A percentile compares a stretch with the other conserved stretches of the same genome.
Evolutionary conservation across 2,329 filamentous ascomycete genomes (phyloP).

Genomic region (Fusarium sp.): DNA sequence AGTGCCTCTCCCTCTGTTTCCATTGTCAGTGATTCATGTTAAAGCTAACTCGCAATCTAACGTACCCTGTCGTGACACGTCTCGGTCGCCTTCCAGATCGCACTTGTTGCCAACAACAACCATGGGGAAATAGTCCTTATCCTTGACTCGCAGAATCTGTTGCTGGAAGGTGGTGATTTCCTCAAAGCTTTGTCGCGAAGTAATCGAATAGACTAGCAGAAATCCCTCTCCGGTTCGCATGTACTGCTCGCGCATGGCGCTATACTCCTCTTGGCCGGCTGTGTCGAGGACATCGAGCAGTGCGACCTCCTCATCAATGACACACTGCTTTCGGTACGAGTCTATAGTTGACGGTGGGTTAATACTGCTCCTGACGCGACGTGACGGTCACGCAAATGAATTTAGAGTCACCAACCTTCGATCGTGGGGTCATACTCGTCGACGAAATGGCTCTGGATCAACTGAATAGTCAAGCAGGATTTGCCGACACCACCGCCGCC

Average conservation of each 20-base stretch:
- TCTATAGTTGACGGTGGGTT: constrained; percentile 63
- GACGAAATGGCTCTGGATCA: constrained; percentile 96
- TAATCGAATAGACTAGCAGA: constrained; percentile 97
- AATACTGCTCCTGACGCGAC: constrained; percentile 30
- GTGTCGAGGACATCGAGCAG: constrained; percentile 98
- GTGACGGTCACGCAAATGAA: neutral
- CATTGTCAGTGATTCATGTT: constrained; percentile 26
- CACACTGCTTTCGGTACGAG: constrained; percentile 99
- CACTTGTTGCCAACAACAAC: constrained; percentile 99
- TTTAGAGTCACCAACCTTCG: constrained; percentile 74
- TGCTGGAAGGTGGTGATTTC: constrained; percentile 99
- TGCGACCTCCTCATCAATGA: constrained; percentile 97
- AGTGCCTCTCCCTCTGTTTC: constrained; percentile 85
- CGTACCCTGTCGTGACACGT: constrained; percentile 91
- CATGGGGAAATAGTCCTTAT: constrained; percentile 99
- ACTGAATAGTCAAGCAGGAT: constrained; percentile 98
- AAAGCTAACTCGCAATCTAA: neutral
- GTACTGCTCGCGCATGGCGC: constrained; percentile 99
- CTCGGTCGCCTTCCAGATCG: constrained; percentile 92
- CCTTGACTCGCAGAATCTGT: constrained; percentile 97
- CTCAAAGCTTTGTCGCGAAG: constrained; percentile 95
- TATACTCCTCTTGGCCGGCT: constrained; percentile 98
- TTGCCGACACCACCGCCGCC: constrained; percentile 99
- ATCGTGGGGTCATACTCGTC: constrained; percentile 99
- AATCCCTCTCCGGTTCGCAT: constrained; percentile 99